Evolutionary conservation across 768 basidiomycete genomes (phyloP).

Genomic region (Calocera viscosa): DNA sequence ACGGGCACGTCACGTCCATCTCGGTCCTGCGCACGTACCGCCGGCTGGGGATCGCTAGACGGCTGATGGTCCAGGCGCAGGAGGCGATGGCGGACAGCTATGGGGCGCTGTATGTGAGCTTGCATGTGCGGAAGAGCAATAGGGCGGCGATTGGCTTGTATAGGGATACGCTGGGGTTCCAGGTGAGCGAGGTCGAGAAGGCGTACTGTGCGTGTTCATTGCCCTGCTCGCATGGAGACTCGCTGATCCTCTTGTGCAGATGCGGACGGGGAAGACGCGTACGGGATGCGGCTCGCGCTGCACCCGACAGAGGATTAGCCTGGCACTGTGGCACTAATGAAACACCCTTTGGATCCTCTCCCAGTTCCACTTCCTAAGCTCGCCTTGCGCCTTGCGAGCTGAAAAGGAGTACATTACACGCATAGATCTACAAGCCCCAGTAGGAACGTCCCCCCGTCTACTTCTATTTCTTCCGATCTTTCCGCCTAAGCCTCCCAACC

Average conservation of each 20-base stretch:
- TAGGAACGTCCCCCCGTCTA: not conserved
- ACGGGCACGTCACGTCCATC: conserved; percentile 94
- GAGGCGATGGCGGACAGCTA: conserved; percentile 86
- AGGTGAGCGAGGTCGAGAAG: conserved; percentile 72
- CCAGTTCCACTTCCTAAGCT: not conserved
- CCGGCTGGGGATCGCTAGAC: conserved; percentile 84
- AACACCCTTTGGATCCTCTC: not conserved
- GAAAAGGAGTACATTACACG: not conserved
- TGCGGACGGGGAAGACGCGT: conserved; percentile 91
- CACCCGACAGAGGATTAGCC: not conserved
- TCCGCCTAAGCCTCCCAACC: not conserved
- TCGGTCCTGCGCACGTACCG: conserved; percentile 84
- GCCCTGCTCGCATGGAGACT: not conserved
- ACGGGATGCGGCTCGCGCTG: conserved; percentile 70
- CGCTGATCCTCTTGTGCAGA: conserved; percentile 35
- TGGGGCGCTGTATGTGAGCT: conserved; percentile 65
- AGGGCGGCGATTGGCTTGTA: conserved; percentile 82
- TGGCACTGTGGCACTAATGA: not conserved
- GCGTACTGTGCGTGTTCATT: conserved; percentile 71
- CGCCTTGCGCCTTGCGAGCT: not conserved
- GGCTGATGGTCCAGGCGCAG: conserved; percentile 86
- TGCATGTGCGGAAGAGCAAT: conserved; percentile 93
- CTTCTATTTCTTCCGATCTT: not conserved
- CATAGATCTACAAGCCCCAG: not conserved
- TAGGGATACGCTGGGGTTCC: conserved; percentile 79